Evolutionary conservation across 2,329 filamentous ascomycete genomes (phyloP).

Genomic region (Clarireedia sp.): DNA sequence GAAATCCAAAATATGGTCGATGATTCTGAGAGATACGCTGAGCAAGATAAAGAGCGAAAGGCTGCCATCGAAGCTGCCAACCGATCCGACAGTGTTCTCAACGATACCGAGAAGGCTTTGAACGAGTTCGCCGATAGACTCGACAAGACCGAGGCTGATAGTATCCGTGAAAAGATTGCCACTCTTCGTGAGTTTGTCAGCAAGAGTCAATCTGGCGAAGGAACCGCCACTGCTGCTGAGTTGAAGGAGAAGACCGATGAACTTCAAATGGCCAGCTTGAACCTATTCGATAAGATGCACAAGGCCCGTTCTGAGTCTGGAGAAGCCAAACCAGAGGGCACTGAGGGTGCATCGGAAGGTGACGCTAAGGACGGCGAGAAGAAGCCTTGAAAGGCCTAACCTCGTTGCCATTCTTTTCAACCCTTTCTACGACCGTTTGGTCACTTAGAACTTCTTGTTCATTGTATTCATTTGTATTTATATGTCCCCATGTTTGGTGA

Average conservation of each 20-base stretch:
- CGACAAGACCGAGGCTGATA: constrained; percentile 90
- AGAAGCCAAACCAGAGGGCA: constrained; percentile 41
- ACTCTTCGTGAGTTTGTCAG: constrained; percentile 80
- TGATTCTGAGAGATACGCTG: constrained; percentile 94
- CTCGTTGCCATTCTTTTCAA: constrained; percentile 18
- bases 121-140: constrained; percentile 95
- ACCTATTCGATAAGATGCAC: constrained; percentile 99
- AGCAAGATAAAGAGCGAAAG: constrained; percentile 96
- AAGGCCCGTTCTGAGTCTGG: constrained; percentile 71
- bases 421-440: constrained; percentile 23
- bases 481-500: constrained; percentile 29
- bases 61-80: constrained; percentile 91
- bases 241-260: constrained; percentile 99
- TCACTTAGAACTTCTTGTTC: constrained; percentile 29
- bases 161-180: constrained; percentile 89
- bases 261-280: constrained; percentile 90
- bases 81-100: constrained; percentile 90
- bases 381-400: constrained; percentile 48
- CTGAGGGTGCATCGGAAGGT: constrained; percentile 43
- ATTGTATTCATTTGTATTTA: constrained; percentile 29
- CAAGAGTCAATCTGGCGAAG: constrained; percentile 92
- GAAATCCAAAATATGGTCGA: constrained; percentile 98
- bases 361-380: constrained; percentile 66
- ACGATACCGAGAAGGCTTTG: constrained; percentile 96
- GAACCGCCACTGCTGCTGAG: constrained; percentile 75